Evolutionary conservation across 768 basidiomycete genomes (phyloP).

Genomic region (Lanmaoa rubissima): DNA sequence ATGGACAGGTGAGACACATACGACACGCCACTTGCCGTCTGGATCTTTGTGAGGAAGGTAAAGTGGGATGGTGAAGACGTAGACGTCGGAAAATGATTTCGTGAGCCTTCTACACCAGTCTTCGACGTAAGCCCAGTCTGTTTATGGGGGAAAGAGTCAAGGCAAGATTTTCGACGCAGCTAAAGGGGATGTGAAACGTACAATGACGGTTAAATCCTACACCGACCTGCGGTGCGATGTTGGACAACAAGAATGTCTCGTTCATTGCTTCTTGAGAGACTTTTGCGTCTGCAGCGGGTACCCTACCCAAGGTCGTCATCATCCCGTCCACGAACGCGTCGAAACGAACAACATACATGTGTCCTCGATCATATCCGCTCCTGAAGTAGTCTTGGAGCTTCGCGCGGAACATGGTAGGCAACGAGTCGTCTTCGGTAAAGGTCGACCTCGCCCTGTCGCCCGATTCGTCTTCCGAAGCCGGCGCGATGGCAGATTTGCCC

Average conservation of each 20-base stretch:
- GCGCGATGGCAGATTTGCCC: constrained; percentile 42
- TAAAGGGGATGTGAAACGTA: constrained; percentile 28
- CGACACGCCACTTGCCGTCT: constrained; percentile 96
- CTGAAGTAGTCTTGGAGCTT: constrained; percentile 85
- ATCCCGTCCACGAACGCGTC: neutral
- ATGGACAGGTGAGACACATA: constrained; percentile 40
- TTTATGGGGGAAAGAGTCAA: neutral
- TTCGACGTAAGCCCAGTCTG: constrained; percentile 96
- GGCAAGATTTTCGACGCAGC: neutral
- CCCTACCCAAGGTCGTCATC: constrained; percentile 47
- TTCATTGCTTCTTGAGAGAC: constrained; percentile 90
- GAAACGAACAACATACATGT: constrained; percentile 66
- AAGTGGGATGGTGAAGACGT: constrained; percentile 96
- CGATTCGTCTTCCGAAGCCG: constrained; percentile 35
- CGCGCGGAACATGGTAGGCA: constrained; percentile 79
- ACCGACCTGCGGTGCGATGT: constrained; percentile 98
- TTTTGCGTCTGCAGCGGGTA: constrained; percentile 96
- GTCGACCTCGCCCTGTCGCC: constrained; percentile 74
- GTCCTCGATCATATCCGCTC: constrained; percentile 94
- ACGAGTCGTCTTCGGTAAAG: constrained; percentile 79
- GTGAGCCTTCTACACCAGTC: constrained; percentile 94
- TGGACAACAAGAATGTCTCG: constrained; percentile 92
- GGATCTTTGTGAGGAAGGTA: constrained; percentile 83
- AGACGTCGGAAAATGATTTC: constrained; percentile 86
- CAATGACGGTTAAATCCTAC: constrained; percentile 97